phyloP scores from a whole-genome alignment of 768 basidiomycete genomes.

The Crepidotus variabilis region DNA sequence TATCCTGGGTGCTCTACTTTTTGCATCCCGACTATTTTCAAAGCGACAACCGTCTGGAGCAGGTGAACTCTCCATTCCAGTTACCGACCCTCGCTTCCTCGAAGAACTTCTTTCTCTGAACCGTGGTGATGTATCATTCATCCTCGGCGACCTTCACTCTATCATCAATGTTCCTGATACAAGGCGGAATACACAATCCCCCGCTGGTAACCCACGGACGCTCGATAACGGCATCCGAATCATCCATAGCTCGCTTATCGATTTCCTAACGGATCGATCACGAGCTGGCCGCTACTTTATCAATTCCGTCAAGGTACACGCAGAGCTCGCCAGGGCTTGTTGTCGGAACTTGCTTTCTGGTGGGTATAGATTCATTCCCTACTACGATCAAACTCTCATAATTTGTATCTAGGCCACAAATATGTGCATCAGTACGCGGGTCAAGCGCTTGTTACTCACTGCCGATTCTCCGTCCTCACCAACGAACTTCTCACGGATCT shows the following conservation, averaged over 20 bases:
- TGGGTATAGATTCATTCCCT: constrained; percentile 7
- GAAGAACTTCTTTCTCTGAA: constrained; percentile 22
- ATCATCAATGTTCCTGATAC: constrained; percentile 23
- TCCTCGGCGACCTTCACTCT: constrained; percentile 20
- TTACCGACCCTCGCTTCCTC: constrained; percentile 22
- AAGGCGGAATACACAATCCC: background rate
- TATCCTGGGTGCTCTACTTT: constrained; percentile 22
- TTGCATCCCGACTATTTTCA: constrained; percentile 16
- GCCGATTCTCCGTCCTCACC: constrained; percentile 22
- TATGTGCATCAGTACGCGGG: constrained; percentile 25
- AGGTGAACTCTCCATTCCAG: constrained; percentile 18
- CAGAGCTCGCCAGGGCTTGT: constrained; percentile 23
- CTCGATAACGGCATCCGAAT: constrained; percentile 19
- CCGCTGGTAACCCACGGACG: constrained; percentile 5
- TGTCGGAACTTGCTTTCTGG: constrained; percentile 19
- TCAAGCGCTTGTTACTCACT: constrained; percentile 23
- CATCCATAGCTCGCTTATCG: constrained; percentile 21
- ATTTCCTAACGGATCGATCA: constrained; percentile 24
- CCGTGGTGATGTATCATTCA: constrained; percentile 21
- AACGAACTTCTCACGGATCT: constrained; percentile 20
- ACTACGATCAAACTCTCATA: background rate
- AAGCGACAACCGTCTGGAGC: constrained; percentile 10
- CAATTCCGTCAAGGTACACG: constrained; percentile 24
- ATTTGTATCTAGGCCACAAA: constrained; percentile 15
- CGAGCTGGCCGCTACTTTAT: constrained; percentile 23